Base-by-base conservation (phyloP, 768 basidiomycete genomes). In the Lactifluus volemus region DNA sequence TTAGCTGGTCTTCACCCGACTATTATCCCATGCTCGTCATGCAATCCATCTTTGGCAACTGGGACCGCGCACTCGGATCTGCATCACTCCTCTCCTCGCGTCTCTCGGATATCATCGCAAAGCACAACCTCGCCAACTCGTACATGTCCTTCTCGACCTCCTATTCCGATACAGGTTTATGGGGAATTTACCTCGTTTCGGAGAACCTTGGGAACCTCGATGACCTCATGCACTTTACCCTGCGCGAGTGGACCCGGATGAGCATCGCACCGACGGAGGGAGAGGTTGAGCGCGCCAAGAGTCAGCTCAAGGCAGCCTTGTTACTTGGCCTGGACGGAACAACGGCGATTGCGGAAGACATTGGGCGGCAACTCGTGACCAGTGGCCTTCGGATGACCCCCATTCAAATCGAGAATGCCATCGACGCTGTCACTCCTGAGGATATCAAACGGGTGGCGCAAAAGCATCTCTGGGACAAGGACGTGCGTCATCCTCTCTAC, bases 21-120 rank as follows among this genome's bases (percentile, higher is more conserved):
- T 98, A 98, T 81, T 98, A 92, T 85, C 92, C 95, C 63, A 96
- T 99, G 95, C 85, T 98, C 77, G 94, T 92, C 72, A 91, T 97
- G 87, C 92, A 96, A 74, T 86, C 84, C 69, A 92, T 98, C 76
- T 88, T 98, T 76, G 97, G 97, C 65, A 99, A 98, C 84, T 99
- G 97, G 97, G 96, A 99, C 73, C 85, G 97, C 67, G 90, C 89
- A 50, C 85, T 98, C 68, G 97, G 96, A 68, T 84, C 92, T 51
- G 87, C 92, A 3, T 81, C 92, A 25, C 80, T 97, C 56, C 84
- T 96, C 65, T 93, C 91, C 62, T 97, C 93, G 54, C 85, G 88
- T 54, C 86, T 99, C 57, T 90, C 89, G 29, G 89, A 95, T 74
- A 88, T 93, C 73, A 81, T 98, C 69, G 90, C 92, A 41, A 79